phyloP scores from a whole-genome alignment of 164 flowering plant genomes.

The Tinospora cordifolia region DNA sequence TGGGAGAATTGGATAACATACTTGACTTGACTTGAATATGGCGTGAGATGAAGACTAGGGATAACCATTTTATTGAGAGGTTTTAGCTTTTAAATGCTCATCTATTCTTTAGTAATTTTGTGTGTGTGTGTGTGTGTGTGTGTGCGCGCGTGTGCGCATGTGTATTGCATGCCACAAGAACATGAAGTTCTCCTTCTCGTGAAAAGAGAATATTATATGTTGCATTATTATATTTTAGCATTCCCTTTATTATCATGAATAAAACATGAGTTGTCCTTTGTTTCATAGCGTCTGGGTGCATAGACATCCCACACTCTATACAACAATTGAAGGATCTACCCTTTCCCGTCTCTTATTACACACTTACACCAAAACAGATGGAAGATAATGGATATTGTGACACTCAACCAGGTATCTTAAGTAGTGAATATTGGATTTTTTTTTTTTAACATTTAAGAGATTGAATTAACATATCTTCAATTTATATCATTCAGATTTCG shows the following conservation, averaged over 20 bases:
- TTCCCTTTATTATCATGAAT: too few species aligned
- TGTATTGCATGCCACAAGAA: too few species aligned
- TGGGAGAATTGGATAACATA: too few species aligned
- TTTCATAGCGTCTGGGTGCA: conserved; percentile 27
- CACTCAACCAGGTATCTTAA: conserved; percentile 44
- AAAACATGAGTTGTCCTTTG: too few species aligned
- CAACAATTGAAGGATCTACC: conserved; percentile 44
- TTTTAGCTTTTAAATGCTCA: too few species aligned
- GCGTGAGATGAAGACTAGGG: too few species aligned
- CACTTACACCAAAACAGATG: conserved; percentile 66
- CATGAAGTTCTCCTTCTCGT: not conserved
- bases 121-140: too few species aligned
- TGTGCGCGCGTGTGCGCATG: too few species aligned
- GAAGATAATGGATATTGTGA: conserved; percentile 76
- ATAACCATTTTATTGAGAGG: too few species aligned
- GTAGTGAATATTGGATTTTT: conserved; percentile 1
- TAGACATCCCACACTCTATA: conserved; percentile 12
- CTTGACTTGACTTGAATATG: too few species aligned
- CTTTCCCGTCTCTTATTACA: conserved; percentile 78
- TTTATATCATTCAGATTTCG: conserved; percentile 43
- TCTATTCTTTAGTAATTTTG: too few species aligned
- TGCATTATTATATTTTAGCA: not conserved
- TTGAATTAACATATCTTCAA: not conserved
- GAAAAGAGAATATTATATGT: not conserved
- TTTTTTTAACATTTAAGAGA: not conserved